These are phyloP conservation scores for Microcyclospora tardicrescens DNA, from an alignment of 2,329 filamentous ascomycete species.

Conservation along the genomic window DNA sequence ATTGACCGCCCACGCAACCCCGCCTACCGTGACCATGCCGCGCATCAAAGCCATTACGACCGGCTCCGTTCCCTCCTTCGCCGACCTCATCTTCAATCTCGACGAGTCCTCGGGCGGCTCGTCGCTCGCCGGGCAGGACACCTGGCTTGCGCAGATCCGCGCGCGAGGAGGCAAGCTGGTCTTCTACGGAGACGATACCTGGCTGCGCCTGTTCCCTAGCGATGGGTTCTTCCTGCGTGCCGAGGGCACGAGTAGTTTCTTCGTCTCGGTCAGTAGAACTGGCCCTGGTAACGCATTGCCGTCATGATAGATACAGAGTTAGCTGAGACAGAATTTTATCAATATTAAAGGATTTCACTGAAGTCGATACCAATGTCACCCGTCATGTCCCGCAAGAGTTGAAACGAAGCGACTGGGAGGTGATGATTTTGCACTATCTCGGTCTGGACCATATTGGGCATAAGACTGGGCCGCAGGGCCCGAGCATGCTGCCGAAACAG, in stretches of 20 bases:
- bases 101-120: slow-evolving; percentile 88
- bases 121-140: slow-evolving; percentile 77
- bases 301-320: slow-evolving; percentile 7
- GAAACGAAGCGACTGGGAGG: slow-evolving; percentile 68
- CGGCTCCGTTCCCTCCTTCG: slow-evolving; percentile 93
- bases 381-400: slow-evolving; percentile 73
- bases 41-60: slow-evolving; percentile 95
- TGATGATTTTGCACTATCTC: slow-evolving; percentile 88
- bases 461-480: slow-evolving; percentile 73
- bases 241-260: slow-evolving; percentile 95
- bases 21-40: slow-evolving; percentile 96
- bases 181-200: slow-evolving; percentile 97
- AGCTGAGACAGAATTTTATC: slow-evolving; percentile 21
- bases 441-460: slow-evolving; percentile 96
- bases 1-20: slow-evolving; percentile 91
- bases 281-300: slow-evolving; percentile 14
- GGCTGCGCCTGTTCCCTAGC: slow-evolving; percentile 86
- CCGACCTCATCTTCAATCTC: slow-evolving; percentile 93
- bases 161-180: slow-evolving; percentile 64
- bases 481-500: slow-evolving; percentile 88
- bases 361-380: slow-evolving; percentile 96
- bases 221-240: slow-evolving; percentile 58
- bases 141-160: slow-evolving; percentile 89
- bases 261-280: slow-evolving; percentile 66
- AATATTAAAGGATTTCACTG: slow-evolving; percentile 67